phyloP scores from a whole-genome alignment of 106 monocot species.

The Dendrobium nobile region DNA sequence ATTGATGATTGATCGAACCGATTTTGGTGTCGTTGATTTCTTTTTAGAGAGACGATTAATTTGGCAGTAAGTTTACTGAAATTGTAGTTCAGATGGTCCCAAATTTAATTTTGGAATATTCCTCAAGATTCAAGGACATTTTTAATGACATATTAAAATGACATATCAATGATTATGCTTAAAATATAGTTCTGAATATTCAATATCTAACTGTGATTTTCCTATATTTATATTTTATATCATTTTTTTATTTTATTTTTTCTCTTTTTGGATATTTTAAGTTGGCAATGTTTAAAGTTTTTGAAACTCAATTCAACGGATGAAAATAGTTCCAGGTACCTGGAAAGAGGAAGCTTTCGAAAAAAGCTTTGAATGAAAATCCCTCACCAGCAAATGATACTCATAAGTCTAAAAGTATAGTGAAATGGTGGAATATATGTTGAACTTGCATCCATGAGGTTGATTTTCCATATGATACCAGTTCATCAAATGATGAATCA shows the following conservation, averaged over 20 bases:
- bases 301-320: conserved; percentile 1
- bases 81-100: no score
- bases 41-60: no score
- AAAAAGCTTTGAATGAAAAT: conserved; percentile 5
- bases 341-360: conserved; percentile 30
- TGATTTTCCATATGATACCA: conserved; percentile 60
- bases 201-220: neutral
- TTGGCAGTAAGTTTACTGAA: no score
- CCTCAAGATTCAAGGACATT: no score
- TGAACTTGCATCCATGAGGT: conserved; percentile 95
- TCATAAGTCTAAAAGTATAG: neutral
- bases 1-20: no score
- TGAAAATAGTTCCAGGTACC: conserved; percentile 17
- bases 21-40: no score
- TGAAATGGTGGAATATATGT: conserved; percentile 41
- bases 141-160: no score
- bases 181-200: neutral
- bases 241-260: neutral
- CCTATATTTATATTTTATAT: neutral
- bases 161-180: neutral
- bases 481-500: conserved; percentile 43
- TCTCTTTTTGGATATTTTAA: neutral
- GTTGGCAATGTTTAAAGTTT: neutral
- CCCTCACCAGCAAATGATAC: neutral
- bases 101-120: no score